phyloP scores from a whole-genome alignment of 164 flowering plant species.

The Akebia trifoliata region DNA sequence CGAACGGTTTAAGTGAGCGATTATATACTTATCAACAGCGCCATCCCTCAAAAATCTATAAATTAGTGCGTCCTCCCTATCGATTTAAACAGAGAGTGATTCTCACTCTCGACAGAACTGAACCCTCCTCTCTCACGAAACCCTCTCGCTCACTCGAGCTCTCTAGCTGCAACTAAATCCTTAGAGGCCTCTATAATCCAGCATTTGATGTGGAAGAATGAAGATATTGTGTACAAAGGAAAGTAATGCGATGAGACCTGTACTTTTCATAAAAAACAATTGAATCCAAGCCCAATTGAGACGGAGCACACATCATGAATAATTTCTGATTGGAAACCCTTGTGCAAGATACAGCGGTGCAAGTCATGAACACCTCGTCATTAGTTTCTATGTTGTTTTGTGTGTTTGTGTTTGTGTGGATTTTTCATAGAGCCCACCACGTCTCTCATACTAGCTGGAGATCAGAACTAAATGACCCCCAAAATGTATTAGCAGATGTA shows the following conservation, averaged over 20 bases:
- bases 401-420: slow-evolving; percentile 1
- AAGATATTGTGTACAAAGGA: slow-evolving; percentile 73
- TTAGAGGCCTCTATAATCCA: slow-evolving; percentile 92
- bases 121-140: too few relatives aligned
- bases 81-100: too few relatives aligned
- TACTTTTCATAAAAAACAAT: not conserved
- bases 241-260: slow-evolving; percentile 27
- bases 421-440: not conserved
- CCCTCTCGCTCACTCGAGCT: too few relatives aligned
- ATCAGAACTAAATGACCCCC: not conserved
- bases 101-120: too few relatives aligned
- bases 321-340: not conserved
- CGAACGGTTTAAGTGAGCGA: too few relatives aligned
- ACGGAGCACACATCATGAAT: not conserved
- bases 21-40: too few relatives aligned
- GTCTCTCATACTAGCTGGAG: not conserved
- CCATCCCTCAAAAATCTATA: too few relatives aligned
- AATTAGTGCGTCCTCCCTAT: too few relatives aligned
- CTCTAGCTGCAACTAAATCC: too few relatives aligned
- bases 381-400: not conserved
- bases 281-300: not conserved
- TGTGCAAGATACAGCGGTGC: slow-evolving; percentile 1
- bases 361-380: slow-evolving; percentile 3
- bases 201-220: slow-evolving; percentile 90
- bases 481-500: too few relatives aligned